These are phyloP conservation scores for Rubus parviflorus DNA, from an alignment of 306 rosid genomes.

Conservation along the genomic window DNA sequence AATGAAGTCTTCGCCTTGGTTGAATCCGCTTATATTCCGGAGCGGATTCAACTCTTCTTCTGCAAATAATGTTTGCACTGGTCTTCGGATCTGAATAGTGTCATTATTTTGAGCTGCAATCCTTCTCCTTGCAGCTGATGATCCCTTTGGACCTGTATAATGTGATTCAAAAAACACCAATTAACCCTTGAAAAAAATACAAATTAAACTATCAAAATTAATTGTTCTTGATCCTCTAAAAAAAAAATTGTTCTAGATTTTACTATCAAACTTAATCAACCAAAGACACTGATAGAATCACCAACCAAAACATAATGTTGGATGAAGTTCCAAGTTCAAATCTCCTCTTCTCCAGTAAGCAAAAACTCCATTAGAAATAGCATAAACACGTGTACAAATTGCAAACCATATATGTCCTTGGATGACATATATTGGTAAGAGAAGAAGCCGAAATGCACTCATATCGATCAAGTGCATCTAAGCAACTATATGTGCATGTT, in stretches of 20 bases:
- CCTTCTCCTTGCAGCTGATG: neutral
- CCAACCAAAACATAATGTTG: no score
- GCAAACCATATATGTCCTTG: neutral
- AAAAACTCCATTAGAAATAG: neutral
- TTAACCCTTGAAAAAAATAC: neutral
- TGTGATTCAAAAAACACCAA: neutral
- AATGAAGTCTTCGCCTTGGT: conserved; percentile 28
- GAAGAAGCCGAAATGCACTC: neutral
- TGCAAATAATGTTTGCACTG: neutral
- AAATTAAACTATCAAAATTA: neutral
- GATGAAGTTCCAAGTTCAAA: no score
- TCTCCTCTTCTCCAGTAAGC: no score
- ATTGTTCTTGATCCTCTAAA: neutral
- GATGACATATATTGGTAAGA: no score
- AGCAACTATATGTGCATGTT: neutral
- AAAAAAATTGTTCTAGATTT: neutral
- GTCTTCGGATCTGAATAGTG: no score
- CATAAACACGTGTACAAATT: neutral
- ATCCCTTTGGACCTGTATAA: neutral
- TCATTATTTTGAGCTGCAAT: no score
- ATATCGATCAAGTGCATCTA: neutral
- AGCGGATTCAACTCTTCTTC: conserved; percentile 24
- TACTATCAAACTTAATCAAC: neutral
- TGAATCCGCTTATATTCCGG: conserved; percentile 16
- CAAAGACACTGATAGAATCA: no score